phyloP scores from a whole-genome alignment of 768 basidiomycete genomes.

The Suillus variegatus region DNA sequence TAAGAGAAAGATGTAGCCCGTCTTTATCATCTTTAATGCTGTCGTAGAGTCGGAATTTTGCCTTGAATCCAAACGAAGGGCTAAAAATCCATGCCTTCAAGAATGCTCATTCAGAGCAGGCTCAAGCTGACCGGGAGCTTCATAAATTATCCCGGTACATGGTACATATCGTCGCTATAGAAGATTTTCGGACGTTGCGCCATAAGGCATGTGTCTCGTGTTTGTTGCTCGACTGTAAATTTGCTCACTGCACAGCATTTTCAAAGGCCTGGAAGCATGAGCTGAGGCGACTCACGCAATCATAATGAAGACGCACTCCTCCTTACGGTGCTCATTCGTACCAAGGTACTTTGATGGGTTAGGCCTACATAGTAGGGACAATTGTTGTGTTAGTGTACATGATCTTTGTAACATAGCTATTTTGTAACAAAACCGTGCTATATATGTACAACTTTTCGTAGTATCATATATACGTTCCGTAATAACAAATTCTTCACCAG shows the following conservation, averaged over 20 bases:
- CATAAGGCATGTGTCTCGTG: slow-evolving; percentile 56
- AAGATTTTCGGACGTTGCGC: slow-evolving; percentile 63
- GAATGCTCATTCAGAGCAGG: slow-evolving; percentile 67
- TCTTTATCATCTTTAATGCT: slow-evolving; percentile 2
- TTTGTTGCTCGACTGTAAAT: neutral
- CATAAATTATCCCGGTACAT: slow-evolving; percentile 66
- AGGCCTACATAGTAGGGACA: neutral
- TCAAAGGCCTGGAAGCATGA: slow-evolving; percentile 37
- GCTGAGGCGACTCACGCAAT: slow-evolving; percentile 23
- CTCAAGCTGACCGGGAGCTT: slow-evolving; percentile 69
- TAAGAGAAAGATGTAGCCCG: slow-evolving; percentile 30
- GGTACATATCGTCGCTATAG: slow-evolving; percentile 55
- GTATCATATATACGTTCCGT: neutral
- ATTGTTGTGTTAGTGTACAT: slow-evolving; percentile 1
- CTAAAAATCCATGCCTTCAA: slow-evolving; percentile 84
- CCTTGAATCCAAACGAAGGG: slow-evolving; percentile 81
- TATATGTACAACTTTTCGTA: neutral
- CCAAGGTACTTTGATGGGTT: neutral
- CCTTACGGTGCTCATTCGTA: neutral
- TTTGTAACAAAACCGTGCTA: neutral
- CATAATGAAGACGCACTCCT: slow-evolving; percentile 2
- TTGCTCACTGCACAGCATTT: neutral
- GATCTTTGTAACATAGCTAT: neutral
- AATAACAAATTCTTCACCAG: neutral
- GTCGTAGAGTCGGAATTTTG: slow-evolving; percentile 76